Base-by-base conservation (phyloP, 371 early-diverging fungal species). In the Rhizopus stolonifer region DNA sequence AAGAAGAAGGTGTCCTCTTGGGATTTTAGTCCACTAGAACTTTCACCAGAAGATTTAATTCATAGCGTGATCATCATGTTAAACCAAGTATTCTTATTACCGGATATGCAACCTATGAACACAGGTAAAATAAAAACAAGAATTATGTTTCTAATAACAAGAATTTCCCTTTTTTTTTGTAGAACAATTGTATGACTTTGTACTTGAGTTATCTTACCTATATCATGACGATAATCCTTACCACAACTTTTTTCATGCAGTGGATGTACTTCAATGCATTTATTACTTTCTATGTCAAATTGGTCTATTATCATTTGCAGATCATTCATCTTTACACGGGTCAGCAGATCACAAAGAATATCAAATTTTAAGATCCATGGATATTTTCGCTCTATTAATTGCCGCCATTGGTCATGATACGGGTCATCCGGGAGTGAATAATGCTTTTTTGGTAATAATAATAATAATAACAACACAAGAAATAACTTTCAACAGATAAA, bases 231-330 rank as follows among this genome's bases (percentile, higher is more conserved):
- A 74, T 46, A 92, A 91, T 61, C 85, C 88, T 13, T 91, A 90
- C 64, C 93, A 93, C 67, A 91, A 90, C 72, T 88, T 90, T 66
- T 79, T 80, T 21, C 93, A 93, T 70, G 91, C 93, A 2, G 85
- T 90, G 10, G 93, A 93, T 64, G 92, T 91, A n/a, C 67, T 90
- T 15, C 93, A 93, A 67, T 81, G 88, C 49, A 77, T 84, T 4
- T 89, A 79, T 53, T 87, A 81, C 65, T 83, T 88, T 52, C 63
- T 91, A 53, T 79, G 83, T 63, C 63, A 79, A 43, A 66, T 87
- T 49, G 85, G 81, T 15, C 50, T 88, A 39, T 66, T 78, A 11
- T 52, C 60, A 6, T 58, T 56, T 25, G 26, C 49, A 8, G 49
- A 56, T 26, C 24, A 43, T 23, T 43, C 23, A 29, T 26, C 13